Base-by-base conservation (phyloP, 2,329 filamentous ascomycete genomes). In the Colletotrichum filicis region DNA sequence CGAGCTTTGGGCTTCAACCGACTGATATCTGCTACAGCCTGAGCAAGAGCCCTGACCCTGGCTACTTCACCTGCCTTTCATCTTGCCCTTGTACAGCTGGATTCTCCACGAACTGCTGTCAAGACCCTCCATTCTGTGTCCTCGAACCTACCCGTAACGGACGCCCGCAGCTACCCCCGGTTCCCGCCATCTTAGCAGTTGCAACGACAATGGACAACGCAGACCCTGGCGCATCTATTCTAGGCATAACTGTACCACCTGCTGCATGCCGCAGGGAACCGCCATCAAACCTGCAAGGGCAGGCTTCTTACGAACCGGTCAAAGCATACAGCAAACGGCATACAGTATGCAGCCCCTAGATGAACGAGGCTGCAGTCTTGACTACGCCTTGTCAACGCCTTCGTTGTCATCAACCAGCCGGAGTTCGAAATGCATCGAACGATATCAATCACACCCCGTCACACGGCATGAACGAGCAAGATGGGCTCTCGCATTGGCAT, bases 1-100 rank as follows among this genome's bases (percentile, higher is more conserved):
- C 11, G 12, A 24, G 28, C 28, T 19, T 72, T 72, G 69, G 69
- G 69, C 58, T 64, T 68, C 69, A 61, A 72, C 62, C 42, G 16
- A 64, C 42, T 52, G 37, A 61, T 16, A 26, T 12, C 35, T 37
- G 11, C 24, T 32, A 37, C 63, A 61, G 49, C 46, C 46, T 28
- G 22, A 7, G 30, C 8, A 70, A 37, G 53, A 66, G 30, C 68
- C 62, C 42, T 37, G 62, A n/a, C 62, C 68, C 42, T 30, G 61
- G 37, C 24, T 24, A 26, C 49, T 60, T 46, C 42, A 35, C 32
- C 35, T 56, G 37, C 30, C 56, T 24, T 66, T n/a, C 32, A 26
- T 16, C 24, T 5, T 26, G 16, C n/a, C 35, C 22, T 52, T 14
- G 24, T 32, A n/a, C 42, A 28, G 28, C 26, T 37, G 55, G 30